These are phyloP conservation scores for Dioszegia aurantiaca DNA, from an alignment of 768 basidiomycete genomes.

Conservation along the genomic window DNA sequence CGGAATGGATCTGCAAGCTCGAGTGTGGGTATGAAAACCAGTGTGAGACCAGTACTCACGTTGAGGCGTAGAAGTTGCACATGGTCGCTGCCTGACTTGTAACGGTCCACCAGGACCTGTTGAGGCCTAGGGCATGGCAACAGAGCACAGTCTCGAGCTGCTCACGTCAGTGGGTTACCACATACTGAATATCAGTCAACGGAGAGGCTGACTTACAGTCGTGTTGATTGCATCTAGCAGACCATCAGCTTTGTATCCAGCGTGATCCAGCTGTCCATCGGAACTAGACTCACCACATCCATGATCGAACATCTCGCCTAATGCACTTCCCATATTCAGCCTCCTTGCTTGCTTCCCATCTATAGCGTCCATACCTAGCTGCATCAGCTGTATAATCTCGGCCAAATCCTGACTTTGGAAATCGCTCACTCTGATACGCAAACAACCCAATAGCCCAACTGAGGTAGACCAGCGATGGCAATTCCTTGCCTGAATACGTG, in stretches of 20 bases:
- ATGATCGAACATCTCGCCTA: conserved; percentile 98
- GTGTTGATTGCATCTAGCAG: conserved; percentile 82
- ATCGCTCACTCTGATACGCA: conserved; percentile 67
- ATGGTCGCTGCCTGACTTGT: conserved; percentile 73
- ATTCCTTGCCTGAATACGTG: conserved; percentile 42
- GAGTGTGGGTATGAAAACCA: too few relatives aligned
- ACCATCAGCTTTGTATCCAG: not conserved
- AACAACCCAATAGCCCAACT: conserved; percentile 89
- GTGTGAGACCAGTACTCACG: conserved; percentile 53
- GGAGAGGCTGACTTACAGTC: conserved; percentile 69
- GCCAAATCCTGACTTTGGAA: too few relatives aligned
- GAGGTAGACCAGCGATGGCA: conserved; percentile 83
- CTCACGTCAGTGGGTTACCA: not conserved
- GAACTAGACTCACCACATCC: conserved; percentile 56
- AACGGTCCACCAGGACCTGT: conserved; percentile 96
- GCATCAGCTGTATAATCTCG: not conserved
- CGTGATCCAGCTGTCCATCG: not conserved
- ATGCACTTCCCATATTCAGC: conserved; percentile 94
- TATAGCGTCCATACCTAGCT: conserved; percentile 28
- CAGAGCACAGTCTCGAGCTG: conserved; percentile 84
- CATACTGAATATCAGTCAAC: too few relatives aligned
- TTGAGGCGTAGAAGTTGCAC: conserved; percentile 76
- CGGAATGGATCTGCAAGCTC: too few relatives aligned
- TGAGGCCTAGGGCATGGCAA: conserved; percentile 80
- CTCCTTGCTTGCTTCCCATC: conserved; percentile 83